These are phyloP conservation scores for Thermothelomyces thermophilus DNA, from an alignment of 2,329 filamentous ascomycete genomes.

Conservation along the genomic window DNA sequence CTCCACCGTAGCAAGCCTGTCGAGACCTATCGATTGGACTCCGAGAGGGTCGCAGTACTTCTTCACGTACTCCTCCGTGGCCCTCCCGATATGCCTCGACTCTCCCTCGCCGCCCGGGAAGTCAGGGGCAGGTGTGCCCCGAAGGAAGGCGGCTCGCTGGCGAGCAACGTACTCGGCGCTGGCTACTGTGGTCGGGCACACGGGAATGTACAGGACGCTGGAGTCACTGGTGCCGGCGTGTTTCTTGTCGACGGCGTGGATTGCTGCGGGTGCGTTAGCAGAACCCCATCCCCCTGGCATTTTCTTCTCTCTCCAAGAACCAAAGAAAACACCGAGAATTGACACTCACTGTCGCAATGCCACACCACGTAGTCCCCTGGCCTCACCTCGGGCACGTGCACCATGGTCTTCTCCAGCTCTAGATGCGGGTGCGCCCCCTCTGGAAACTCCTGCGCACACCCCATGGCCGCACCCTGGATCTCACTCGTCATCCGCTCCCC, in stretches of 20 bases:
- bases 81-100: conserved; percentile 43
- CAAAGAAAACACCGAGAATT: too few species aligned
- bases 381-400: conserved; percentile 59
- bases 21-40: conserved; percentile 40
- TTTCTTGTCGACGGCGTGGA: conserved; percentile 77
- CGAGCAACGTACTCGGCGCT: conserved; percentile 66
- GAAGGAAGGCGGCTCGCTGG: conserved; percentile 65
- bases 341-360: conserved; percentile 65
- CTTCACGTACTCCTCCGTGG: conserved; percentile 35
- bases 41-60: conserved; percentile 30
- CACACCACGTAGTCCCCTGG: conserved; percentile 76
- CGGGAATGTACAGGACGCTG: conserved; percentile 83
- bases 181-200: conserved; percentile 68
- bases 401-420: conserved; percentile 60
- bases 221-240: conserved; percentile 68
- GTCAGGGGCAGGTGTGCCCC: conserved; percentile 61
- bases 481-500: conserved; percentile 24
- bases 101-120: conserved; percentile 69
- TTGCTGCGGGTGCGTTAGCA: conserved; percentile 32
- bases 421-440: conserved; percentile 62
- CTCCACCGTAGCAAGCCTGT: conserved; percentile 29
- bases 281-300: too few species aligned
- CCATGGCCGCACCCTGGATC: conserved; percentile 63
- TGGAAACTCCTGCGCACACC: conserved; percentile 63
- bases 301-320: neutral